phyloP scores from a whole-genome alignment of 345 rosid genomes.

The Gynandropsis gynandra region DNA sequence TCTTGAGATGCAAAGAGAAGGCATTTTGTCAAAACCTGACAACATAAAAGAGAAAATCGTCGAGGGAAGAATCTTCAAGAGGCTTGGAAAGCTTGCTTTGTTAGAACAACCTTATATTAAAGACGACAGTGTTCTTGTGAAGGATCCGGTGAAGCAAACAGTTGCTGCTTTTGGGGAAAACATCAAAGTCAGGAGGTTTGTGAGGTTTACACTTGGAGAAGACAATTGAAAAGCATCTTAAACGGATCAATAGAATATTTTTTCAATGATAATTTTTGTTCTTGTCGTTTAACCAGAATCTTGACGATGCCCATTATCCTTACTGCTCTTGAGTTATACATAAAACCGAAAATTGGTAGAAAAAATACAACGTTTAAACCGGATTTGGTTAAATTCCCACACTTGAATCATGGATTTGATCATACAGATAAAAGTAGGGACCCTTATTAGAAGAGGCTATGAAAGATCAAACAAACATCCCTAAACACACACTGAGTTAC shows the following conservation, averaged over 20 bases:
- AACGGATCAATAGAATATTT: too few relatives aligned
- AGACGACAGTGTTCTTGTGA: conserved; percentile 60
- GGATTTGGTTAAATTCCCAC: too few relatives aligned
- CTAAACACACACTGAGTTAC: conserved; percentile 15
- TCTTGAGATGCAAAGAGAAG: conserved; percentile 92
- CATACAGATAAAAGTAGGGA: too few relatives aligned
- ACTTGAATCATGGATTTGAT: too few relatives aligned
- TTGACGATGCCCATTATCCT: conserved; percentile 5
- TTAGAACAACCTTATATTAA: conserved; percentile 74
- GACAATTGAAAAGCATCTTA: too few relatives aligned
- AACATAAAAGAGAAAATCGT: conserved; percentile 80
- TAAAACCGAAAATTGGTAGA: too few relatives aligned
- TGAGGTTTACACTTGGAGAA: too few relatives aligned
- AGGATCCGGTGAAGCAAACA: conserved; percentile 73
- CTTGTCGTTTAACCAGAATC: conserved; percentile 16
- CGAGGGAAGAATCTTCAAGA: conserved; percentile 77
- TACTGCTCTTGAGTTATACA: too few relatives aligned
- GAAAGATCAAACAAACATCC: conserved; percentile 20
- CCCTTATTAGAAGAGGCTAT: conserved; percentile 24
- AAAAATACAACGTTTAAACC: too few relatives aligned
- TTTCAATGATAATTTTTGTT: not conserved
- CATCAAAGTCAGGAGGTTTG: too few relatives aligned
- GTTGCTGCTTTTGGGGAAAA: too few relatives aligned
- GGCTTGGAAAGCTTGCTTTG: conserved; percentile 75
- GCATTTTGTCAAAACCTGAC: too few relatives aligned